A percentile compares a stretch with the other conserved stretches of the same genome.
Evolutionary conservation across 495 filamentous ascomycete species (phyloP).

Genomic region (Physcia stellaris): DNA sequence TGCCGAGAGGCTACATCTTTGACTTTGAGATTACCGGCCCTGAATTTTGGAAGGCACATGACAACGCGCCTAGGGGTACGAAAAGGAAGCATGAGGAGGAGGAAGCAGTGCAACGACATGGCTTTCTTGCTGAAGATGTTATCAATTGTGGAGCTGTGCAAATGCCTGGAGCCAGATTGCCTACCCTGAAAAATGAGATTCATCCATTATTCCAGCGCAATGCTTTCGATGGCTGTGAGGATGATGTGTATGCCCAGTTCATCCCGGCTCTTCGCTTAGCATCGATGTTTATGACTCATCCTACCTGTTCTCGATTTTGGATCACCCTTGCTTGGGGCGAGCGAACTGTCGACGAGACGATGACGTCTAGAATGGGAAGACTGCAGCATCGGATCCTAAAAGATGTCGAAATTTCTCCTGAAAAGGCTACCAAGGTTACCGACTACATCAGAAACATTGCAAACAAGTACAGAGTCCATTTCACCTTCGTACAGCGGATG

Average conservation of each 20-base stretch:
- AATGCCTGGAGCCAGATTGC: constrained; percentile 15
- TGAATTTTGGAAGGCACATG: no score
- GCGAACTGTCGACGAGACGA: constrained; percentile 10
- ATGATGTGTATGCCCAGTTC: constrained; percentile 15
- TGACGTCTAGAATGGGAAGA: constrained; percentile 9
- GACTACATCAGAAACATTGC: constrained; percentile 9
- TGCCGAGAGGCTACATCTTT: no score
- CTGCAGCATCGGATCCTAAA: constrained; percentile 11
- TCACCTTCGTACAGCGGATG: constrained; percentile 10
- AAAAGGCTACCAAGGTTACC: constrained; percentile 9
- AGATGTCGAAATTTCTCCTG: constrained; percentile 11
- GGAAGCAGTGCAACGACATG: no score
- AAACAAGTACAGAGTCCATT: constrained; percentile 11
- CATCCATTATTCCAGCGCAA: constrained; percentile 12
- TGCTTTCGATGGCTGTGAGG: constrained; percentile 13
- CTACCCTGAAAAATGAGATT: constrained; percentile 15
- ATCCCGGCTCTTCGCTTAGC: constrained; percentile 14
- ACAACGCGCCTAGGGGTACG: no score
- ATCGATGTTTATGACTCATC: constrained; percentile 14
- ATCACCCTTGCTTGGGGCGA: constrained; percentile 13
- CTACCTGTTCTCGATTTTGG: constrained; percentile 17
- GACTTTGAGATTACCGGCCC: no score
- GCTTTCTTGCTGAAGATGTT: constrained; percentile 14
- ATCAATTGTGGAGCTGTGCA: constrained; percentile 18
- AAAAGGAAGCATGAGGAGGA: not conserved